A percentile compares a stretch with the other conserved stretches of the same genome.
Conservation (phyloP, 495 filamentous ascomycete genomes). For the Friedmanniomyces simplex region DNA sequence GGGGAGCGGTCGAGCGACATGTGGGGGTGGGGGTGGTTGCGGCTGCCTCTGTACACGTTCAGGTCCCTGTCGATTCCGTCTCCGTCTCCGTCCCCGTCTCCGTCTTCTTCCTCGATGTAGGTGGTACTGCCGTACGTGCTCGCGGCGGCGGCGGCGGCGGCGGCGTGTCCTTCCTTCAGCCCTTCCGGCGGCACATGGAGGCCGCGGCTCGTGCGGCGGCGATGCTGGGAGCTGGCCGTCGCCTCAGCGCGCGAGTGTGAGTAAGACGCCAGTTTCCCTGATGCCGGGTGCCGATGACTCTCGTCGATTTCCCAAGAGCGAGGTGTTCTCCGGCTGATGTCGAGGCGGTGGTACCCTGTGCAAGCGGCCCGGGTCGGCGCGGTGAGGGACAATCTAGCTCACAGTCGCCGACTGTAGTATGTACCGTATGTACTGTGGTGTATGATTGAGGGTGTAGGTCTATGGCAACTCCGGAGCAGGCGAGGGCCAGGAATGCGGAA, state of each 20-base stretch:
- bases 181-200: constrained; percentile 7
- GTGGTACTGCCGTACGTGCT: not conserved
- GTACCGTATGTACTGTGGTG: too few relatives aligned
- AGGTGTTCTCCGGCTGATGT: not conserved
- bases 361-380: not conserved
- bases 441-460: not conserved
- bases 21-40: too few relatives aligned
- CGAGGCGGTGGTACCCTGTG: not conserved
- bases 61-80: not conserved
- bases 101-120: constrained; percentile 9
- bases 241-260: constrained; percentile 13
- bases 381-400: too few relatives aligned
- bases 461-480: not conserved
- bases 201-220: constrained; percentile 13
- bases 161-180: not conserved
- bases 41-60: not conserved
- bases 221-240: constrained; percentile 7
- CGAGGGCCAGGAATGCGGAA: not conserved
- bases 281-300: not conserved
- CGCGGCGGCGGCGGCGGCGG: not conserved
- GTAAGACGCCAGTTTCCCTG: constrained; percentile 5
- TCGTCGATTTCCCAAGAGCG: not conserved
- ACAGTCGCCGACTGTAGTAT: too few relatives aligned
- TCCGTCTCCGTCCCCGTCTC: not conserved
- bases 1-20: constrained; percentile 84